These are phyloP conservation scores for Sporothrix inflata DNA, from an alignment of 2,329 filamentous ascomycete species.

Conservation along the genomic window DNA sequence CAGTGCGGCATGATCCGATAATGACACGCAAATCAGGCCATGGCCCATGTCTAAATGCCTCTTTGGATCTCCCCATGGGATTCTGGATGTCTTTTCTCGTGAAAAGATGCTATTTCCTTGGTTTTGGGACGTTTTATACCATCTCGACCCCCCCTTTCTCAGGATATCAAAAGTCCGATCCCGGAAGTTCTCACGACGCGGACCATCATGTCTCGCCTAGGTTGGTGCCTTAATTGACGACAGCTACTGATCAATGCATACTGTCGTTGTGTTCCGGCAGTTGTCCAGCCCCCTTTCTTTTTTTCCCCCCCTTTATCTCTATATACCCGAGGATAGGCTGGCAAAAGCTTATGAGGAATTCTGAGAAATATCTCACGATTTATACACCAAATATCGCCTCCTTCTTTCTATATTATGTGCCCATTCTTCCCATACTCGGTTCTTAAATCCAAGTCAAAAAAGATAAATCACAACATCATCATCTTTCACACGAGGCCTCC, in stretches of 20 bases:
- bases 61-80: background rate
- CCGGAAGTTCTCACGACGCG: background rate
- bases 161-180: background rate
- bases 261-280: background rate
- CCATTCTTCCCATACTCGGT: background rate
- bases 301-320: background rate
- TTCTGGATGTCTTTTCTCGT: background rate
- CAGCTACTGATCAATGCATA: background rate
- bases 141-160: background rate
- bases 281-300: background rate
- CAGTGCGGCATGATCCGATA: background rate
- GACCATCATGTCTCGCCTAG: background rate
- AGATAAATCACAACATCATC: background rate
- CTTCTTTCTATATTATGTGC: background rate
- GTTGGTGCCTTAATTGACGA: background rate
- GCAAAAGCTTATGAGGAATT: too few relatives aligned
- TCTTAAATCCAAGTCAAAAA: background rate
- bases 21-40: background rate
- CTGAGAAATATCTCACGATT: background rate
- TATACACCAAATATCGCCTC: background rate
- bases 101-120: slow-evolving; percentile 1
- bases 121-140: background rate
- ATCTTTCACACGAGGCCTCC: background rate
- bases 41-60: background rate
- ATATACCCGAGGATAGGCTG: background rate